These are phyloP conservation scores for Adansonia gregorii DNA, from an alignment of 441 rosid species.

Conservation along the genomic window DNA sequence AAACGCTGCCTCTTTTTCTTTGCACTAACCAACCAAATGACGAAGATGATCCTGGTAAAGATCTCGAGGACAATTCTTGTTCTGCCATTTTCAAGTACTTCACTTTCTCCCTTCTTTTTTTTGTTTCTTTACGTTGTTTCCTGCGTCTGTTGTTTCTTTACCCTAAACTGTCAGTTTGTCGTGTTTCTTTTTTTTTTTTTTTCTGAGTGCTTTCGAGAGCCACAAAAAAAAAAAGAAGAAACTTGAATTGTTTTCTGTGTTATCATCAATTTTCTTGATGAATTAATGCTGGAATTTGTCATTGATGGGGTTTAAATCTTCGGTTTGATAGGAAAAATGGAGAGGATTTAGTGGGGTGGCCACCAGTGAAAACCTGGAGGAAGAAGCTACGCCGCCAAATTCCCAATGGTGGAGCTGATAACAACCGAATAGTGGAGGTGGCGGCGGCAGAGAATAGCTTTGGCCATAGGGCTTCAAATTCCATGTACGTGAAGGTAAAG, in stretches of 20 bases:
- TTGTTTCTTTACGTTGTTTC: not conserved
- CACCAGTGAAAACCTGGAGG: conserved; percentile 48
- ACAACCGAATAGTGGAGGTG: conserved; percentile 27
- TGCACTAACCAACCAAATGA: conserved; percentile 49
- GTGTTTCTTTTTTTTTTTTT: not conserved
- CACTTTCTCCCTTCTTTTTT: not conserved
- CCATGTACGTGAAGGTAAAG: conserved; percentile 69
- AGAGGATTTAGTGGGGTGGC: conserved; percentile 59
- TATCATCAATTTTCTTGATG: not conserved
- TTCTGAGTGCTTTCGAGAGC: not conserved
- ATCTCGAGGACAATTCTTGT: conserved; percentile 26
- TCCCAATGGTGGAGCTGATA: conserved; percentile 1
- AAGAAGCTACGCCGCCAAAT: conserved; percentile 34
- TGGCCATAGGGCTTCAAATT: conserved; percentile 36
- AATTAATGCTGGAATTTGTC: not conserved
- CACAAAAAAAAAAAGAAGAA: not conserved
- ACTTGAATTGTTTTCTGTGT: not conserved
- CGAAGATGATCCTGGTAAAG: conserved; percentile 41
- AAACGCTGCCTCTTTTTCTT: conserved; percentile 38
- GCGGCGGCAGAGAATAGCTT: conserved; percentile 33
- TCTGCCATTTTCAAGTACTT: conserved; percentile 34
- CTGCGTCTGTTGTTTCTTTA: not conserved
- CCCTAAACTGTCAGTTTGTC: not conserved
- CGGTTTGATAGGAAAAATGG: conserved; percentile 33
- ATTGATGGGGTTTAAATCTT: not conserved